These are phyloP conservation scores for Taiwanofungus camphoratus DNA, from an alignment of 1,284 basidiomycete genomes.

Conservation along the genomic window DNA sequence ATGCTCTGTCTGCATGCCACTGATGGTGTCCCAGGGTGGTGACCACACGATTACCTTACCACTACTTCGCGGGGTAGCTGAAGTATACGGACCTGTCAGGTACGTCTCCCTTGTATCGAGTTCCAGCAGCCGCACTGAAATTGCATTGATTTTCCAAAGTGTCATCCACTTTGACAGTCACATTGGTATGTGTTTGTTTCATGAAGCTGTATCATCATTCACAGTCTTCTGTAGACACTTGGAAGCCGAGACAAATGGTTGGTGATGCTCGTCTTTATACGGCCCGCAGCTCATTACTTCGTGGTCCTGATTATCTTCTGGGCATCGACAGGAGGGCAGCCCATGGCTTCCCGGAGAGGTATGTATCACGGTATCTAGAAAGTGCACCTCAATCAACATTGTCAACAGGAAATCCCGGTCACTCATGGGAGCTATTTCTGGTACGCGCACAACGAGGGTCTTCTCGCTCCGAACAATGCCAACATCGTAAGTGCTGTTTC, in stretches of 20 bases:
- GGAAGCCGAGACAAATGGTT: constrained; percentile 24
- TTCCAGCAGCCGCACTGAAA: not conserved
- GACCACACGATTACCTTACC: constrained; percentile 38
- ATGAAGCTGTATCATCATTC: not conserved
- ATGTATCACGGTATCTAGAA: not conserved
- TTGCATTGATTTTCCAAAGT: constrained; percentile 10
- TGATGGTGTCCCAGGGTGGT: constrained; percentile 24
- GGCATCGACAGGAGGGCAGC: constrained; percentile 13
- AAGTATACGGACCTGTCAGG: constrained; percentile 33
- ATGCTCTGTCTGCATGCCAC: too few species aligned
- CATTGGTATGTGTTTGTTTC: constrained; percentile 21
- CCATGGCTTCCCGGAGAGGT: constrained; percentile 31
- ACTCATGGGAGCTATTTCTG: constrained; percentile 38
- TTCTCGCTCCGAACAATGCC: constrained; percentile 32
- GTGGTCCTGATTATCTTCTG: not conserved
- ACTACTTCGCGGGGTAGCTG: constrained; percentile 30
- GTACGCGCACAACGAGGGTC: constrained; percentile 34
- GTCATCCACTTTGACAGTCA: constrained; percentile 40
- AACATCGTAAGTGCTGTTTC: constrained; percentile 29
- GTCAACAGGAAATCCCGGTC: constrained; percentile 25
- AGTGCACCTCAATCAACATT: not conserved
- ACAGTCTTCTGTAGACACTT: constrained; percentile 26
- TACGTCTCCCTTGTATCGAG: constrained; percentile 2
- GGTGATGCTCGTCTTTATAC: not conserved
- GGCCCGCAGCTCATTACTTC: not conserved